phyloP scores from a whole-genome alignment of 768 basidiomycete species.

The Cystofilobasidium ferigula region DNA sequence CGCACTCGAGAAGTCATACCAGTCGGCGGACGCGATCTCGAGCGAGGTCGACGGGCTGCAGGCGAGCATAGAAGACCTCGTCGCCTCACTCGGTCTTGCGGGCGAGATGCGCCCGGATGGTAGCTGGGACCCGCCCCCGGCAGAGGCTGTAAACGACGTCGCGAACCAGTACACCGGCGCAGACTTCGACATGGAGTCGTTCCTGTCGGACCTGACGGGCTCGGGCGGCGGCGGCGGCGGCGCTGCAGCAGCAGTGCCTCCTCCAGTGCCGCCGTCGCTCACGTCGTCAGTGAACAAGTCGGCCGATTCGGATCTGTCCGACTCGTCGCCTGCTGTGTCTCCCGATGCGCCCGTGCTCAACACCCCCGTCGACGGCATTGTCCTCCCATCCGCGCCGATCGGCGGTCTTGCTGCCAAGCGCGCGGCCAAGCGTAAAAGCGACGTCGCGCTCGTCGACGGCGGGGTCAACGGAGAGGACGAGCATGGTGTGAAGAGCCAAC shows the following conservation, averaged over 20 bases:
- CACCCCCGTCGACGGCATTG: background rate
- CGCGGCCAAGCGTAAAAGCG: background rate
- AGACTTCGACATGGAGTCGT: conserved; percentile 13
- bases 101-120: background rate
- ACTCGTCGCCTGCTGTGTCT: background rate
- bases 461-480: background rate
- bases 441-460: background rate
- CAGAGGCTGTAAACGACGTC: background rate
- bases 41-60: conserved; percentile 22
- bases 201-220: conserved; percentile 8
- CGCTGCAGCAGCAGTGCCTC: too few relatives aligned
- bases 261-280: too few relatives aligned
- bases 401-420: background rate
- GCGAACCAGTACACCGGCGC: background rate
- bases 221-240: background rate
- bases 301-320: background rate
- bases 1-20: background rate
- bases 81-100: conserved; percentile 11
- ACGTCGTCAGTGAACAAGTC: background rate
- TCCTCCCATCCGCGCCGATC: background rate
- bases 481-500: background rate
- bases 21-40: conserved; percentile 18
- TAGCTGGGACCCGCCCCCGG: background rate
- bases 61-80: conserved; percentile 17
- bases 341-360: background rate